Evolutionary conservation across 768 basidiomycete species (phyloP), one percentile per base, ranked within the genome.

Genomic region (Dioszegia aurantiaca): DNA sequence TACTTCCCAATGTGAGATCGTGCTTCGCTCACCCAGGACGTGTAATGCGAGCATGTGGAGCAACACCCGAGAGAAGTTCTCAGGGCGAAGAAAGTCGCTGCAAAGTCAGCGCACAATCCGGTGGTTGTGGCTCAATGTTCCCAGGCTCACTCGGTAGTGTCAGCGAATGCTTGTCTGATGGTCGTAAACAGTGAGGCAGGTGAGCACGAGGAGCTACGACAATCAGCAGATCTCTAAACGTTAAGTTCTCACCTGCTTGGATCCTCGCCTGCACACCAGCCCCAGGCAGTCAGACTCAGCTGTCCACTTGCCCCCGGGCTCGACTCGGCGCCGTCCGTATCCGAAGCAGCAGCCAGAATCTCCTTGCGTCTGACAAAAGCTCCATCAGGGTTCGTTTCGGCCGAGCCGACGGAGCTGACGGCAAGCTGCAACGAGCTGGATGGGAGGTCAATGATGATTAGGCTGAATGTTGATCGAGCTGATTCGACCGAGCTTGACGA

Each of bases 1-100:
- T 10, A 36, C 2, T 21, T 14, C 26, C 8, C 21, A 6, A 6
- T 23, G 8, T 45, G n/a, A 27, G 14, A 11, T 3, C 26, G 46
- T n/a, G n/a, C n/a, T 3, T 23, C 31, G 21, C 51, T 53, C 33
- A 53, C 51, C 51, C 9, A 53, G 36, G 3, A 53, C 37, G 19
- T 53, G 51, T 16, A 41, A 3, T 4, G 21, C 19, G 2, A 53
- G 51, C 51, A 53, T 53, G 9, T 31, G 36, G 6, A 53, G 51
- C 3, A 53, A 37, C 3, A 53, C 9, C 5, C 19, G 36, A 4
- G 51, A 23, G 30, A 40, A 40, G n/a, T 40, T 53, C n/a, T 36
- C 39, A 9, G 10, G 19, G 12, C 23, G 12, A 9, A 53, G 36
- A 2, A 40, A 16, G 24, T 21, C 36, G 16, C 51, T 53, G 33